Conservation (phyloP, 768 basidiomycete species). For the Panellus pusillus region DNA sequence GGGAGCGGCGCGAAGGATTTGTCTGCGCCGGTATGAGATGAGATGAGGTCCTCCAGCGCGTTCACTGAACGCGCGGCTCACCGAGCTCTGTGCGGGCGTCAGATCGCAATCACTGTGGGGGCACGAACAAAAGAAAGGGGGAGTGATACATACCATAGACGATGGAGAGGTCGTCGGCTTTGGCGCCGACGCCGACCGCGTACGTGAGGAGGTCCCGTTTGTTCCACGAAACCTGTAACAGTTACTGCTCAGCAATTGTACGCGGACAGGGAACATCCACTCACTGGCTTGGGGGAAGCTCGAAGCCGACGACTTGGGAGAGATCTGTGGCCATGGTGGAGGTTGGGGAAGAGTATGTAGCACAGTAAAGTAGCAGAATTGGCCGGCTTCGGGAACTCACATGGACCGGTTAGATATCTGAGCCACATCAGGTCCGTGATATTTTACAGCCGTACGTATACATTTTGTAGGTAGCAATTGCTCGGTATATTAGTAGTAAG, state of each 20-base stretch:
- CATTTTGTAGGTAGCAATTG: constrained; percentile 1
- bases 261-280: constrained; percentile 21
- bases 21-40: constrained; percentile 38
- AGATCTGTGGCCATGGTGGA: constrained; percentile 57
- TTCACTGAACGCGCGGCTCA: constrained; percentile 27
- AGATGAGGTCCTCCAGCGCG: background rate
- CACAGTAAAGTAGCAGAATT: background rate
- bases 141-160: constrained; percentile 59
- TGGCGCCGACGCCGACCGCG: constrained; percentile 80
- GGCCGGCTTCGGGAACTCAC: background rate
- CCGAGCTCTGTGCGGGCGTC: constrained; percentile 46
- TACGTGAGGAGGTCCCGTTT: constrained; percentile 80
- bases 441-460: background rate
- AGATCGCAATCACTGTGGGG: background rate
- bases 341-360: background rate
- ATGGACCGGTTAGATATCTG: background rate
- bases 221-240: constrained; percentile 81
- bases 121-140: background rate
- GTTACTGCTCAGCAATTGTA: background rate
- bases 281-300: constrained; percentile 55
- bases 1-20: constrained; percentile 74
- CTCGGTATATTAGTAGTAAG: too few species aligned
- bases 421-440: background rate
- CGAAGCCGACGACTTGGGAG: constrained; percentile 62
- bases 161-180: constrained; percentile 65